A percentile compares a stretch with the other conserved stretches of the same genome.
These are phyloP conservation scores for Pichia sp. DNA, from an alignment of 1,139 yeast genomes.

Conservation along the genomic window DNA sequence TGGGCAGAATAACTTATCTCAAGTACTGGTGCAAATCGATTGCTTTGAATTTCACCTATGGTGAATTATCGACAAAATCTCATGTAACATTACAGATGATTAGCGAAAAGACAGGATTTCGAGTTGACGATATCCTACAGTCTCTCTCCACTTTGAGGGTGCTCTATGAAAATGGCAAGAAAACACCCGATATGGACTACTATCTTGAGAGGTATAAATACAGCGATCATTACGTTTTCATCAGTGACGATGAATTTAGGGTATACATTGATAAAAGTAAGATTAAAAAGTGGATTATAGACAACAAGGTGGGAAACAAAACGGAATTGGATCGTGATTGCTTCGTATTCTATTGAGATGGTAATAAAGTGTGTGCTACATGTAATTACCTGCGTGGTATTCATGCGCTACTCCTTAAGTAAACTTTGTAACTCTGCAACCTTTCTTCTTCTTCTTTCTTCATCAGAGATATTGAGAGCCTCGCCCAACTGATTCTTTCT, in stretches of 20 bases:
- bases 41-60: constrained; percentile 35
- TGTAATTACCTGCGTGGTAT: too few relatives aligned
- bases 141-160: constrained; percentile 60
- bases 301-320: constrained; percentile 13
- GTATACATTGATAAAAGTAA: constrained; percentile 19
- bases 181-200: constrained; percentile 22
- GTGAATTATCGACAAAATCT: constrained; percentile 25
- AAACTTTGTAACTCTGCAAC: constrained; percentile 77
- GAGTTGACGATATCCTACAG: constrained; percentile 59
- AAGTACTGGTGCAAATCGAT: constrained; percentile 67
- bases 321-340: constrained; percentile 3
- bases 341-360: constrained; percentile 6
- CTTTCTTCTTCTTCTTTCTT: constrained; percentile 60
- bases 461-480: constrained; percentile 74
- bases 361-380: too few relatives aligned
- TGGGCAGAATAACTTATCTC: constrained; percentile 67
- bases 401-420: constrained; percentile 29
- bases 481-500: constrained; percentile 81
- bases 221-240: constrained; percentile 15
- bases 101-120: constrained; percentile 57
- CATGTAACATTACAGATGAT: constrained; percentile 44
- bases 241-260: constrained; percentile 19
- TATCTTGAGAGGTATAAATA: constrained; percentile 18
- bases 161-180: constrained; percentile 28
- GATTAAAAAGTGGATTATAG: constrained; percentile 24